Percentiles rank a stretch among this genome's conserved stretches.
These are phyloP conservation scores for Corinectria fuckeliana DNA, from an alignment of 2,329 filamentous ascomycete genomes.

Conservation along the genomic window DNA sequence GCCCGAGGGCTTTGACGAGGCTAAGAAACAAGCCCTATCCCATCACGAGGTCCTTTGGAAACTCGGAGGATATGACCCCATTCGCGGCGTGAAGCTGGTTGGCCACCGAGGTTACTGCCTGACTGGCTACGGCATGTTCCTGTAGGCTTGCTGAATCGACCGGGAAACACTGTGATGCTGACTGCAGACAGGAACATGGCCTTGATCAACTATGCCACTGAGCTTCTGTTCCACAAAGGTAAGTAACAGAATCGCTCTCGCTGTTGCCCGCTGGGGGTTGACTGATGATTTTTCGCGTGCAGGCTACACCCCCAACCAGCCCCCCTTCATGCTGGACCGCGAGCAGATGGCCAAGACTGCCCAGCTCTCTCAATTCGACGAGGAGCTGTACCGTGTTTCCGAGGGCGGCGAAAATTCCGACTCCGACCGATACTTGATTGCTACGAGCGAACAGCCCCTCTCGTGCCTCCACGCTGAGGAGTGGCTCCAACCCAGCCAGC, in stretches of 20 bases:
- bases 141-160: constrained; percentile 46
- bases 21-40: constrained; percentile 81
- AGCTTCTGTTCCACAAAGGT: constrained; percentile 68
- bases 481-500: constrained; percentile 83
- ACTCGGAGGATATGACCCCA: constrained; percentile 90
- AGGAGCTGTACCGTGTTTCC: constrained; percentile 97
- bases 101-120: constrained; percentile 95
- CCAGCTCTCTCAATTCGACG: constrained; percentile 95
- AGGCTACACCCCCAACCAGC: constrained; percentile 83
- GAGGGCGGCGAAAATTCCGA: constrained; percentile 83
- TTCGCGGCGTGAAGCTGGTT: constrained; percentile 91
- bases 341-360: constrained; percentile 98
- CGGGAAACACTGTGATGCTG: constrained; percentile 10
- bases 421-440: constrained; percentile 81
- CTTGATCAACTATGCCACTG: constrained; percentile 91
- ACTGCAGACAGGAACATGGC: constrained; percentile 71
- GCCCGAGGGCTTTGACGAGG: constrained; percentile 74
- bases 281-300: constrained; percentile 10
- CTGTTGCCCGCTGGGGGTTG: not conserved
- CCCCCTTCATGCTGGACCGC: constrained; percentile 93
- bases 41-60: constrained; percentile 93
- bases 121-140: constrained; percentile 85
- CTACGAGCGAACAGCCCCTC: constrained; percentile 93
- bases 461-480: constrained; percentile 92
- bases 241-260: not conserved